Base-by-base conservation (phyloP, 805 yeast species). In the Suhomyces sp. region DNA sequence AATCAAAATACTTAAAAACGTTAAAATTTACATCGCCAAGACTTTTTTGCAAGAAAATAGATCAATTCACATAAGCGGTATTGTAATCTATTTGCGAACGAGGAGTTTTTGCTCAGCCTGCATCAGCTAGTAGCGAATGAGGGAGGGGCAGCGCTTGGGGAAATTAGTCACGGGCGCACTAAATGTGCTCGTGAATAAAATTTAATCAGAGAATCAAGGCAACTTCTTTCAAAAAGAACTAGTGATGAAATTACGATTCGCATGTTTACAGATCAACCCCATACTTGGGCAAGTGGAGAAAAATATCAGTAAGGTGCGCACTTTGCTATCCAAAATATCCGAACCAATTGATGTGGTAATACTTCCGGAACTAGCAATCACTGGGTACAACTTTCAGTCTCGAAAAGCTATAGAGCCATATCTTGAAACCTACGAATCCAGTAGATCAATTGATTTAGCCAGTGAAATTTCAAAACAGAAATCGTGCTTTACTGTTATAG, bases 291-390 rank as follows among this genome's bases (percentile, higher is more conserved):
- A 78, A 39, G 57, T 86, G 1, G 81, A 79, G 44, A 75, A 75
- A 44, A 88, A 86, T 57, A 70, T 78, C 10, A 59, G 66, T 4
- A 73, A 79, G 37, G 84, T 88, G 56, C 83, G 10, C 67, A 71
- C 8, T 58, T 61, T 43, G 65, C 59, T 43, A 64, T 66, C 53
- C 50, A 51, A 55, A 33, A 22, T 47, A 55, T 46, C 52, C 58
- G 33, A 57, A 59, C 37, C 63, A 65, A 6, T 84, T 1, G 96
- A 90, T 62, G 57, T 91, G n/a, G 65, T 91, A 6, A 79, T 91
- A 1, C 75, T 92, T 6, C 96, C 97, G 0, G 97, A 91, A 61
- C 68, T 91, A 47, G 90, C 96, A 0, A 69, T 92, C 10, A 87
- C 96, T 0, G 97, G 97, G 0, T 91, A 91, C 65, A 86, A 85